Evolutionary conservation across 495 filamentous ascomycete species (phyloP).

Genomic region (Letharia lupina): DNA sequence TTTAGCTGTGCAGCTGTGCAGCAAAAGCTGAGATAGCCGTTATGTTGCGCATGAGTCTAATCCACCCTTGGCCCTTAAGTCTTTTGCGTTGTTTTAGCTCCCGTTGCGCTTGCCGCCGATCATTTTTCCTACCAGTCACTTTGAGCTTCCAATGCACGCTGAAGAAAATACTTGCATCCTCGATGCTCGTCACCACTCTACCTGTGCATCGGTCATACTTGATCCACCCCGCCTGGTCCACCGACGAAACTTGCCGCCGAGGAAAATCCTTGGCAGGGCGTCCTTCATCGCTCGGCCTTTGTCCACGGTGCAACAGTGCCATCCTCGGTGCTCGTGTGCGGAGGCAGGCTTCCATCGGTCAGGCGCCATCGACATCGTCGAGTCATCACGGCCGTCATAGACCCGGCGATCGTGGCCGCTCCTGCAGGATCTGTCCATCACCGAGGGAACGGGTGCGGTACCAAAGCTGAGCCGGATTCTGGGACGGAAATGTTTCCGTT

Average conservation of each 20-base stretch:
- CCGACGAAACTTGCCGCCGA: background rate
- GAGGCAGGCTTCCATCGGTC: background rate
- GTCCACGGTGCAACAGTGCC: background rate
- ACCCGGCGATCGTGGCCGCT: background rate
- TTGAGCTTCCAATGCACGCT: background rate
- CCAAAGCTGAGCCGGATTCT: background rate
- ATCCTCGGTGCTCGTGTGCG: background rate
- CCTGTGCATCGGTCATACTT: background rate
- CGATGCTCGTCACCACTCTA: background rate
- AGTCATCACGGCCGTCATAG: background rate
- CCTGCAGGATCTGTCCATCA: background rate
- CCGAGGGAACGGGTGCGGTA: background rate
- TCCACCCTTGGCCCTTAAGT: background rate
- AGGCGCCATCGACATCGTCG: background rate
- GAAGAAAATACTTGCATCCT: background rate
- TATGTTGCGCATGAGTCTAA: background rate
- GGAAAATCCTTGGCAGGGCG: background rate
- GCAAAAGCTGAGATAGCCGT: background rate
- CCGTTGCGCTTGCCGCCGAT: background rate
- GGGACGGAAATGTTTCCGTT: background rate
- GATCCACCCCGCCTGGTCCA: background rate
- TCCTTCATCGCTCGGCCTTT: too few relatives aligned
- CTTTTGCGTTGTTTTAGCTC: background rate
- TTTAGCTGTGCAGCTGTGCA: too few relatives aligned
- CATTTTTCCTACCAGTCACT: too few relatives aligned